phyloP scores from a whole-genome alignment of 495 filamentous ascomycete genomes.

The Penicillium cataractarum region DNA sequence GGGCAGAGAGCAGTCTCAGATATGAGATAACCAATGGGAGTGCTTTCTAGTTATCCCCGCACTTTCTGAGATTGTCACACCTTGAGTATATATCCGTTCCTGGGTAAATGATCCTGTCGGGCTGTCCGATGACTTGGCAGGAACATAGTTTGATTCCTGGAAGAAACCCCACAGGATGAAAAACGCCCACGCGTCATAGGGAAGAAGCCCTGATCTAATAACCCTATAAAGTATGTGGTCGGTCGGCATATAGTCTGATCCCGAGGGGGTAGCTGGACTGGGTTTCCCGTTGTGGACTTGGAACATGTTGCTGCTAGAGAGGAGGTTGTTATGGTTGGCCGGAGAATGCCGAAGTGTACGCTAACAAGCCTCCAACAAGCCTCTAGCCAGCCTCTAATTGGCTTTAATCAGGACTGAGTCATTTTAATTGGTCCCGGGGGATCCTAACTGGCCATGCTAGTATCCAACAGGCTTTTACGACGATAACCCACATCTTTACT shows the following conservation, averaged over 20 bases:
- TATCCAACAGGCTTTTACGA: background rate
- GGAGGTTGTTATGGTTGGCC: slow-evolving; percentile 9
- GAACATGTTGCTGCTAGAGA: background rate
- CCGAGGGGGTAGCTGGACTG: slow-evolving; percentile 11
- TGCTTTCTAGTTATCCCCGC: background rate
- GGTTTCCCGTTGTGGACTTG: slow-evolving; percentile 13
- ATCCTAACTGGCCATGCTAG: background rate
- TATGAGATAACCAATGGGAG: background rate
- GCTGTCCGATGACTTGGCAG: background rate
- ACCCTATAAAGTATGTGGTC: background rate
- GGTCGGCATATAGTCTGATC: slow-evolving; percentile 8
- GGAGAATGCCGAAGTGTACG: slow-evolving; percentile 10
- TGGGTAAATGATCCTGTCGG: background rate
- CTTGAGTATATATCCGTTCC: background rate
- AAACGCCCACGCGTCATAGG: slow-evolving; percentile 5
- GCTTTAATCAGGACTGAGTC: background rate
- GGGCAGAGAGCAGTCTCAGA: background rate
- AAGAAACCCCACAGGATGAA: background rate
- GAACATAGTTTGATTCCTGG: background rate
- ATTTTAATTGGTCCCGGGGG: background rate
- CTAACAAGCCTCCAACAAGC: background rate
- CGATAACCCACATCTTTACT: slow-evolving; percentile 8
- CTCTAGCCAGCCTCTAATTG: slow-evolving; percentile 9
- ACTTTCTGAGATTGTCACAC: background rate
- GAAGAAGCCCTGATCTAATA: background rate